These are phyloP conservation scores for Lepidium africanum DNA, from an alignment of 345 rosid species.

Conservation along the genomic window DNA sequence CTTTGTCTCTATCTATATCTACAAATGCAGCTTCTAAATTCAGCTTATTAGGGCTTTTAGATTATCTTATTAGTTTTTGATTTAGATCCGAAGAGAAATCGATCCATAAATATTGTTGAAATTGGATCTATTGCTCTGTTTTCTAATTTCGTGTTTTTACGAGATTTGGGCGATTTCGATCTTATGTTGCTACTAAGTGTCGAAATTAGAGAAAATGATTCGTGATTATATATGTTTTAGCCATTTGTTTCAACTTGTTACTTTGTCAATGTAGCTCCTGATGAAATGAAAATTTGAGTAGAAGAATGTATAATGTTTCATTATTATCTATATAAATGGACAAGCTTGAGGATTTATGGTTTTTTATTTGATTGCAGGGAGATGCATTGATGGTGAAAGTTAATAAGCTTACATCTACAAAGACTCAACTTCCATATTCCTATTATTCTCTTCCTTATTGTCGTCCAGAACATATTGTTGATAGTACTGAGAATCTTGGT, in stretches of 20 bases:
- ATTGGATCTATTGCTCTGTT: not conserved
- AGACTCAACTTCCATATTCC: constrained; percentile 89
- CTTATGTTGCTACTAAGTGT: not conserved
- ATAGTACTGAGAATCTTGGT: constrained; percentile 89
- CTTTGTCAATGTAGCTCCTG: not conserved
- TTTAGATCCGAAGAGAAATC: not conserved
- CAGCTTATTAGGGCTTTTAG: not conserved
- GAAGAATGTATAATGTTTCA: not conserved
- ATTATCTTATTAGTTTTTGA: not conserved
- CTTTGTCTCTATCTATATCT: not conserved
- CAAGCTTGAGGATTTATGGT: not conserved
- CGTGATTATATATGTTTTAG: not conserved
- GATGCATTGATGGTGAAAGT: constrained; percentile 82
- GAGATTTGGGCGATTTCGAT: not conserved
- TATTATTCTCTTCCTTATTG: constrained; percentile 72
- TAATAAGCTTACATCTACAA: constrained; percentile 79
- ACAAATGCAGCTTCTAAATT: not conserved
- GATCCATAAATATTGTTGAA: not conserved
- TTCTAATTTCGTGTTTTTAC: not conserved
- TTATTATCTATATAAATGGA: not conserved
- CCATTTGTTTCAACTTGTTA: not conserved
- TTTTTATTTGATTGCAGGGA: constrained; percentile 36
- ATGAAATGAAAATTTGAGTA: not conserved
- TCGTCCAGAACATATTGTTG: constrained; percentile 51
- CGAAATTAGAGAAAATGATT: not conserved